phyloP scores from a whole-genome alignment of 2,329 filamentous ascomycete genomes.

The Fusarium sp. region DNA sequence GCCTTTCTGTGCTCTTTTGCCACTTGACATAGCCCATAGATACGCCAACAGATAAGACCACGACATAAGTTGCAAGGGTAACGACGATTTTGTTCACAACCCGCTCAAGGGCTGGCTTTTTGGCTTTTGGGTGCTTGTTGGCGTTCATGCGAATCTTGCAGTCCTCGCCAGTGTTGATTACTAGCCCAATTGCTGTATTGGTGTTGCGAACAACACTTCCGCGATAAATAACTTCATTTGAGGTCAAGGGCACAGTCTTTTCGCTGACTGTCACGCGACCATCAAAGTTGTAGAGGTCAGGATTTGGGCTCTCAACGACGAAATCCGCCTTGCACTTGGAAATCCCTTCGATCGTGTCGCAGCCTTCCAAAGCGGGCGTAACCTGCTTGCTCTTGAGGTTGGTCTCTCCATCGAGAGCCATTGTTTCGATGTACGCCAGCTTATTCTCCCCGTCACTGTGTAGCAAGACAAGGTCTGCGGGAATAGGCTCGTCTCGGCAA shows the following conservation, averaged over 20 bases:
- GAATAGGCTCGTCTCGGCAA: slow-evolving; percentile 76
- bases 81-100: slow-evolving; percentile 84
- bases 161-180: slow-evolving; percentile 90
- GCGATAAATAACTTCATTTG: slow-evolving; percentile 84
- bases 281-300: slow-evolving; percentile 79
- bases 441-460: slow-evolving; percentile 80
- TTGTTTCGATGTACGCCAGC: slow-evolving; percentile 84
- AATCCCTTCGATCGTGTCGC: slow-evolving; percentile 63
- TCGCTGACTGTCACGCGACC: slow-evolving; percentile 68
- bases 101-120: slow-evolving; percentile 78
- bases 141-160: slow-evolving; percentile 94
- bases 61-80: slow-evolving; percentile 79
- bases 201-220: slow-evolving; percentile 89
- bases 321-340: slow-evolving; percentile 66
- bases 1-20: slow-evolving; percentile 70
- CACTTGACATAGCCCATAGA: slow-evolving; percentile 85
- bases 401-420: slow-evolving; percentile 84
- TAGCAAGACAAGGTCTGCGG: slow-evolving; percentile 83
- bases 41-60: slow-evolving; percentile 80
- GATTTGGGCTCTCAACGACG: slow-evolving; percentile 79
- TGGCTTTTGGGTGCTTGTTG: slow-evolving; percentile 85
- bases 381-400: slow-evolving; percentile 81
- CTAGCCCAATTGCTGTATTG: slow-evolving; percentile 72
- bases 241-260: slow-evolving; percentile 73
- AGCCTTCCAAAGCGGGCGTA: slow-evolving; percentile 66